Evolutionary conservation across 371 early-diverging fungal genomes (phyloP).

Genomic region (Syncephalastrum sp.): DNA sequence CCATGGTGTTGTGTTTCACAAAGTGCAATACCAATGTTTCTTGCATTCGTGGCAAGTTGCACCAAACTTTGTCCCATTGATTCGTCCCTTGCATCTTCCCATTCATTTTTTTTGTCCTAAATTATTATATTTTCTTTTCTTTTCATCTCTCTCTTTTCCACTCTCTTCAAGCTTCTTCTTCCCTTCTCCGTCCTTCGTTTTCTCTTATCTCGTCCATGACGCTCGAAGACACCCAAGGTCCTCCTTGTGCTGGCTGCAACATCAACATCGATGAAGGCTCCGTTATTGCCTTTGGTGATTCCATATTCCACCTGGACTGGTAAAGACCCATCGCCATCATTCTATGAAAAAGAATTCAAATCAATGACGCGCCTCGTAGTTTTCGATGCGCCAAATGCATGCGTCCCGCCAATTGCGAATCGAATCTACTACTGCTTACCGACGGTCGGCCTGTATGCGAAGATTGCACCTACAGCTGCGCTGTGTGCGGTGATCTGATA

Average conservation of each 20-base stretch:
- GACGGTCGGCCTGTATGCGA: constrained; percentile 84
- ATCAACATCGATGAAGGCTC: constrained; percentile 71
- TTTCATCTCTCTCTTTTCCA: neutral
- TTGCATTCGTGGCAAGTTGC: too few relatives aligned
- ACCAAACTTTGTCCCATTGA: too few relatives aligned
- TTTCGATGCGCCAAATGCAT: constrained; percentile 81
- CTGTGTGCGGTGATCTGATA: constrained; percentile 74
- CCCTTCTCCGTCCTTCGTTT: constrained; percentile 4
- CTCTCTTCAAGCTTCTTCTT: too few relatives aligned
- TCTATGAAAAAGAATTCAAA: too few relatives aligned
- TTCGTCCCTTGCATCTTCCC: too few relatives aligned
- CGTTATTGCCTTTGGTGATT: constrained; percentile 79
- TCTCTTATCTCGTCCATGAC: constrained; percentile 12
- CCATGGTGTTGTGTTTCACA: too few relatives aligned
- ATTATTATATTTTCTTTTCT: neutral
- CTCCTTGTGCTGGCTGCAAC: constrained; percentile 70
- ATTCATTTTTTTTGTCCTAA: too few relatives aligned
- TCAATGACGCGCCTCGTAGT: constrained; percentile 28
- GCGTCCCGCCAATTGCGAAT: constrained; percentile 70
- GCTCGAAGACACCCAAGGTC: constrained; percentile 11
- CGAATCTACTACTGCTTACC: constrained; percentile 72
- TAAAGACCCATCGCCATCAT: too few relatives aligned
- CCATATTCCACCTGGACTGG: neutral
- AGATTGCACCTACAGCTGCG: constrained; percentile 85
- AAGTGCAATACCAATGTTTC: too few relatives aligned